These are phyloP conservation scores for Paramecium tetraurelia DNA, from an alignment of 73 alveolate species.

Conservation along the genomic window DNA sequence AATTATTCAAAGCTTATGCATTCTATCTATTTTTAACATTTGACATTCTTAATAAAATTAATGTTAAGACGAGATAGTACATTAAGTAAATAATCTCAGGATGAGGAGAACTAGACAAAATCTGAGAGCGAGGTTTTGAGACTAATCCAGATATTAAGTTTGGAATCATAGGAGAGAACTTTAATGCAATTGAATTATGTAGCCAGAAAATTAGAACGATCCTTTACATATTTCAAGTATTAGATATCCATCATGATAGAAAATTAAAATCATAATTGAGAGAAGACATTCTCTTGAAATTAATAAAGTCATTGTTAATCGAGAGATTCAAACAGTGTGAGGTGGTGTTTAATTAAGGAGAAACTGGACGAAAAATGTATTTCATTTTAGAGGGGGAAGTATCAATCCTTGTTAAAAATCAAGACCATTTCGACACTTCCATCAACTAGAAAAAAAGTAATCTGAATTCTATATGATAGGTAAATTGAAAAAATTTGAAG, in stretches of 20 bases:
- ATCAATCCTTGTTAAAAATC: not conserved
- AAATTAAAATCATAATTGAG: conserved; percentile 9
- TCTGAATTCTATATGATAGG: not conserved
- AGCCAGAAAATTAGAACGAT: not conserved
- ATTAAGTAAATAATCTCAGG: not conserved
- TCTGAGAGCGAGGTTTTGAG: not conserved
- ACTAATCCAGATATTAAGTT: not conserved
- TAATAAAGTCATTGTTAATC: not conserved
- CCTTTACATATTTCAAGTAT: not conserved
- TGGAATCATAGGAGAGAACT: not conserved
- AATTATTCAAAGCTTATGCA: not conserved
- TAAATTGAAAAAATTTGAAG: conserved; percentile 12
- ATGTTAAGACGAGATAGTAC: conserved; percentile 23
- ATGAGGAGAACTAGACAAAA: not conserved
- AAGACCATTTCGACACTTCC: not conserved
- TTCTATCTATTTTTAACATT: not conserved
- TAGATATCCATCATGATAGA: not conserved
- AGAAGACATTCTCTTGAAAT: not conserved
- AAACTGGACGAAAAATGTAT: conserved; percentile 41
- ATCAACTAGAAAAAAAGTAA: not conserved
- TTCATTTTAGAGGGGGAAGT: conserved; percentile 29
- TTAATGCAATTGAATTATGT: not conserved
- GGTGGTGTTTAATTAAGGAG: conserved; percentile 43
- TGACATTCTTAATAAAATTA: not conserved
- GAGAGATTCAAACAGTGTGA: not conserved